These are phyloP conservation scores for Lepidopterella palustris DNA, from an alignment of 495 filamentous ascomycete species.

Conservation along the genomic window DNA sequence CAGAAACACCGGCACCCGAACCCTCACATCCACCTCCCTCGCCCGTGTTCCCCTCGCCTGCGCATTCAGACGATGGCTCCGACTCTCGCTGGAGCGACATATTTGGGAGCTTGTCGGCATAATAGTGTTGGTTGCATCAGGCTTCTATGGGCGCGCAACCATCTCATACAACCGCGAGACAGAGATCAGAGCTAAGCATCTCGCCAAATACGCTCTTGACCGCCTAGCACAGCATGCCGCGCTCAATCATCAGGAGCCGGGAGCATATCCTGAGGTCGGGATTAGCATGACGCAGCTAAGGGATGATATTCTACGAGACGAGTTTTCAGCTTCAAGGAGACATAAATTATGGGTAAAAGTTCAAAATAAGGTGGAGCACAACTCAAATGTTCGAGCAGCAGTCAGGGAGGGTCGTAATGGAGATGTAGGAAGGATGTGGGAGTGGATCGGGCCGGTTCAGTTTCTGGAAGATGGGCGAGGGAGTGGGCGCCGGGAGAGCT, in stretches of 20 bases:
- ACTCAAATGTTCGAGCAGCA: slow-evolving; percentile 82
- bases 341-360: slow-evolving; percentile 78
- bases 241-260: slow-evolving; percentile 54
- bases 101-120: slow-evolving; percentile 81
- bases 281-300: slow-evolving; percentile 81
- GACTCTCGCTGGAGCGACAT: slow-evolving; percentile 90
- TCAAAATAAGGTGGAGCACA: slow-evolving; percentile 75
- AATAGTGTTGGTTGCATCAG: slow-evolving; percentile 43
- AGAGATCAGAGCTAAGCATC: slow-evolving; percentile 62
- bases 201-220: slow-evolving; percentile 77
- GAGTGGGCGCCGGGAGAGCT: slow-evolving; percentile 43
- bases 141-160: slow-evolving; percentile 52
- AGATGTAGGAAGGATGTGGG: slow-evolving; percentile 85
- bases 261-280: slow-evolving; percentile 60
- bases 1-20: slow-evolving; percentile 54
- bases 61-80: slow-evolving; percentile 79
- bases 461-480: slow-evolving; percentile 34
- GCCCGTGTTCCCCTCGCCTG: slow-evolving; percentile 82
- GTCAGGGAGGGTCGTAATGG: slow-evolving; percentile 76
- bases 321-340: slow-evolving; percentile 66
- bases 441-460: slow-evolving; percentile 75
- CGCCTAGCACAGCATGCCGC: slow-evolving; percentile 76
- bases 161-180: slow-evolving; percentile 53
- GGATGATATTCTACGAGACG: slow-evolving; percentile 80
- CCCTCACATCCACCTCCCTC: slow-evolving; percentile 72